A percentile compares a stretch with the other conserved stretches of the same genome.
Conservation (phyloP, 192 early-diverging fungal genomes). For the Dispira simplex region DNA sequence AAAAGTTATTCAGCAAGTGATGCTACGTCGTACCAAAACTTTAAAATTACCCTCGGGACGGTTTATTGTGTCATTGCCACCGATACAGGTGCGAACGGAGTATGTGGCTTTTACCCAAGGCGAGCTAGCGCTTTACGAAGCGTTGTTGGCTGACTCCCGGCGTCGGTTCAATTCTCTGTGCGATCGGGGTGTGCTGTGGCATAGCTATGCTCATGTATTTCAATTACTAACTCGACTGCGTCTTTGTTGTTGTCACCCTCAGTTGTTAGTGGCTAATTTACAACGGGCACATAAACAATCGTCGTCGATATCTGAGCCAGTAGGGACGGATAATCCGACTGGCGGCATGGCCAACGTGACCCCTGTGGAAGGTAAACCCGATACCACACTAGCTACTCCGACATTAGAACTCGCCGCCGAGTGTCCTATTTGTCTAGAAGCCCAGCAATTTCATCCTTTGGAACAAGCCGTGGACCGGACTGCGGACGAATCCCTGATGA, state of each 20-base stretch:
- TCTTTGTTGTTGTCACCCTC: conserved; percentile 54
- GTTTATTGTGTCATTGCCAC: conserved; percentile 63
- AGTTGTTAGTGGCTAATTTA: conserved; percentile 22
- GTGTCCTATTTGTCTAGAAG: conserved; percentile 39
- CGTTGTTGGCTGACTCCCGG: conserved; percentile 46
- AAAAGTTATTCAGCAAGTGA: conserved; percentile 53
- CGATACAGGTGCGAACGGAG: conserved; percentile 37
- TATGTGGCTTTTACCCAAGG: conserved; percentile 42
- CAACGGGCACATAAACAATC: neutral
- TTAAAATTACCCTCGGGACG: conserved; percentile 54
- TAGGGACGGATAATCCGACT: neutral
- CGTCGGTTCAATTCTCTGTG: conserved; percentile 42
- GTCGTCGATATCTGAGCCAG: neutral
- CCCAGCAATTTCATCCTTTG: neutral
- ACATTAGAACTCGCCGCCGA: conserved; percentile 16
- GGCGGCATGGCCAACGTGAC: neutral
- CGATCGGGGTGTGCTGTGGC: conserved; percentile 38
- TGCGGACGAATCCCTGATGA: neutral
- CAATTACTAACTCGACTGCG: conserved; percentile 46
- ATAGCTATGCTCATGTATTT: conserved; percentile 54
- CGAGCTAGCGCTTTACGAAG: conserved; percentile 54
- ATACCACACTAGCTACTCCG: neutral
- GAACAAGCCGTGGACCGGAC: neutral
- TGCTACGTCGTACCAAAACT: conserved; percentile 78
- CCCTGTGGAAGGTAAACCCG: neutral